Conservation (phyloP, 805 yeast genomes). For the Blastobotrys terrestris region DNA sequence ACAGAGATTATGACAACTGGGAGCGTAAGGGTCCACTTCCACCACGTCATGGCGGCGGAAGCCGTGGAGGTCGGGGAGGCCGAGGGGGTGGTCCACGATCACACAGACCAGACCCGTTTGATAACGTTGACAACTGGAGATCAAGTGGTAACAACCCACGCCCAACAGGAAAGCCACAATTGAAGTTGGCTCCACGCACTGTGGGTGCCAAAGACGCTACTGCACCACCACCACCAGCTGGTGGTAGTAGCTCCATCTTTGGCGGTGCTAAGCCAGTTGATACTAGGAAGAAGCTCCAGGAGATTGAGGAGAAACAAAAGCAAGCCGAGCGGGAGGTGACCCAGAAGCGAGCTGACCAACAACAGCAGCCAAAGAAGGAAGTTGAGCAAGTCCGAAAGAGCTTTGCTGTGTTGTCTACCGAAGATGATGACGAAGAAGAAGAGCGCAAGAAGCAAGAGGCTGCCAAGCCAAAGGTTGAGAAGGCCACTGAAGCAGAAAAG, state of each 20-base stretch:
- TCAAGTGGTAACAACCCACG: slow-evolving; percentile 26
- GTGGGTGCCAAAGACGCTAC: slow-evolving; percentile 14
- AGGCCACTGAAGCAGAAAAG: slow-evolving; percentile 13
- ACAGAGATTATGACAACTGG: slow-evolving; percentile 43
- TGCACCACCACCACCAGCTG: slow-evolving; percentile 29
- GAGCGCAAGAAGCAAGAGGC: slow-evolving; percentile 11
- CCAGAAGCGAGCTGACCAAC: slow-evolving; percentile 7
- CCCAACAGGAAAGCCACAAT: slow-evolving; percentile 28
- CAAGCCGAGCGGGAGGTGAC: slow-evolving; percentile 13
- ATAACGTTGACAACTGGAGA: slow-evolving; percentile 28
- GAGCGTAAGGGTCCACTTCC: slow-evolving; percentile 28
- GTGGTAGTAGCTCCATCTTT: slow-evolving; percentile 46
- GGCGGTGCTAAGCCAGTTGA: slow-evolving; percentile 86
- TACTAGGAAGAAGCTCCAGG: slow-evolving; percentile 55
- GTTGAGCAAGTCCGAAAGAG: slow-evolving; percentile 18
- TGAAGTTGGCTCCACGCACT: slow-evolving; percentile 35
- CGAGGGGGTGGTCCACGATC: slow-evolving; percentile 33
- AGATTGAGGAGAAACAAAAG: slow-evolving; percentile 43
- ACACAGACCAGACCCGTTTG: slow-evolving; percentile 35
- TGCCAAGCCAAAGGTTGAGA: slow-evolving; percentile 6
- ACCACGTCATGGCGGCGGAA: slow-evolving; percentile 30
- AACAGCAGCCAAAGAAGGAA: slow-evolving; percentile 34
- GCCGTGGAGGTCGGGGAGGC: slow-evolving; percentile 41
- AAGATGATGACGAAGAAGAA: slow-evolving; percentile 30
- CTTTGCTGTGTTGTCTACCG: slow-evolving; percentile 46